phyloP scores from a whole-genome alignment of 345 rosid species.

The Theobroma cacao region DNA sequence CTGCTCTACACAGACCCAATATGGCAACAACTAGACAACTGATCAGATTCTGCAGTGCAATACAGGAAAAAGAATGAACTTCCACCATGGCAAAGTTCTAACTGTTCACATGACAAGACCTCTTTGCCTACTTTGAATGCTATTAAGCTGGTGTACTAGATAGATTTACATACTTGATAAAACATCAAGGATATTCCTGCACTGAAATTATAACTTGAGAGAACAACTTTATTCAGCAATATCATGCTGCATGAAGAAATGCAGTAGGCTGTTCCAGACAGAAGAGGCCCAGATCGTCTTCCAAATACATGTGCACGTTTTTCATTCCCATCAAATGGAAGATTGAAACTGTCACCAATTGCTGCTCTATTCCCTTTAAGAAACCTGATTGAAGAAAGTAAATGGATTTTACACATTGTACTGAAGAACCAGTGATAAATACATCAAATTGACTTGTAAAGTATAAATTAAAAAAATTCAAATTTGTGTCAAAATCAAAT shows the following conservation, averaged over 20 bases:
- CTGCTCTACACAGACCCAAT: conserved; percentile 48
- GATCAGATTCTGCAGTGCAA: conserved; percentile 71
- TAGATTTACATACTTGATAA: conserved; percentile 62
- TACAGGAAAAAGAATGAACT: conserved; percentile 10
- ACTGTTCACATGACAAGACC: background rate
- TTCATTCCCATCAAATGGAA: conserved; percentile 30
- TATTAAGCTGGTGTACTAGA: background rate
- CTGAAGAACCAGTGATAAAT: background rate
- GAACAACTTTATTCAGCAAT: conserved; percentile 74
- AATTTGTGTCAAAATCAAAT: background rate
- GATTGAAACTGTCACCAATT: conserved; percentile 14
- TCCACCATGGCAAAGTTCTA: background rate
- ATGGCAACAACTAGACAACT: conserved; percentile 60
- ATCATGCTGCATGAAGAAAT: conserved; percentile 93
- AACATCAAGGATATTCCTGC: conserved; percentile 86
- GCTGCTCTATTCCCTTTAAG: conserved; percentile 47
- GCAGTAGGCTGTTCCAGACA: conserved; percentile 90
- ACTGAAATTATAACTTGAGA: conserved; percentile 68
- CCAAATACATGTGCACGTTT: conserved; percentile 47
- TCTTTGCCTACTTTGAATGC: background rate
- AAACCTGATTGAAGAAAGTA: conserved; percentile 37
- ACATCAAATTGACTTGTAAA: background rate
- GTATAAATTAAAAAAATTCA: background rate
- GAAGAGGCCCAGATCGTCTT: conserved; percentile 59
- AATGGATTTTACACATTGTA: background rate